Evolutionary conservation across 805 yeast species (phyloP), one percentile per base, ranked within the genome.

Genomic region (Cyberlindnera mycetangii): DNA sequence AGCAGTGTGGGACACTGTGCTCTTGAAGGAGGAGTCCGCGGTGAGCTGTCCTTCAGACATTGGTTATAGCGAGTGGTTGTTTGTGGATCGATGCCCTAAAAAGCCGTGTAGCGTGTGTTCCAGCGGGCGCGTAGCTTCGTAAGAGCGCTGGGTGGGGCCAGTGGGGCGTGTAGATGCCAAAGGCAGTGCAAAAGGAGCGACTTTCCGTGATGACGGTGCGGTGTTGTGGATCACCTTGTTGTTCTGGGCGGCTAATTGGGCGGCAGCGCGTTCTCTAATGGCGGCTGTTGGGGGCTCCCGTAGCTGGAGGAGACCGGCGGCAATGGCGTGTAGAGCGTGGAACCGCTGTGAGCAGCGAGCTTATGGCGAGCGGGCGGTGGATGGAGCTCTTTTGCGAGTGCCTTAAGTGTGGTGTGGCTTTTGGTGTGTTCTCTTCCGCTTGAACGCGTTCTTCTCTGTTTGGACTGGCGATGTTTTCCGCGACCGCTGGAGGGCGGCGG

Each of bases 11-110:
- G 46, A 37, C 9, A 38, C 32, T 8, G 38, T 22, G 25, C 48
- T 44, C 41, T 44, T 44, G 38, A 44, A 44, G 5, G 48, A 44
- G 10, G 48, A 39, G 32, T 31, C 40, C 10, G 48, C 44, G 14
- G 44, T 39, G 20, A 39, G 15, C 24, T 44, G 48, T 20, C 41
- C 39, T 12, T 39, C 43, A 5, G 48, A 40, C 48, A 44, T 41
- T 4, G 22, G 21, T 14, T n/a, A n/a, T n/a, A 24, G 15, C 12
- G 28, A 10, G 28, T 25, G 28, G 28, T 25, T 25, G 28, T 25
- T 12, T 7, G 28, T 12, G 14, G 10, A 10, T 10, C 28, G 5
- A n/a, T 4, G 12, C 28, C 12, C n/a, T 7, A n/a, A n/a, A n/a
- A n/a, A n/a, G n/a, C n/a, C 14, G 28, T 25, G 10, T 22, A 22